Base-by-base conservation (phyloP, 805 yeast species). In the Kodamaea nitidulidarum region DNA sequence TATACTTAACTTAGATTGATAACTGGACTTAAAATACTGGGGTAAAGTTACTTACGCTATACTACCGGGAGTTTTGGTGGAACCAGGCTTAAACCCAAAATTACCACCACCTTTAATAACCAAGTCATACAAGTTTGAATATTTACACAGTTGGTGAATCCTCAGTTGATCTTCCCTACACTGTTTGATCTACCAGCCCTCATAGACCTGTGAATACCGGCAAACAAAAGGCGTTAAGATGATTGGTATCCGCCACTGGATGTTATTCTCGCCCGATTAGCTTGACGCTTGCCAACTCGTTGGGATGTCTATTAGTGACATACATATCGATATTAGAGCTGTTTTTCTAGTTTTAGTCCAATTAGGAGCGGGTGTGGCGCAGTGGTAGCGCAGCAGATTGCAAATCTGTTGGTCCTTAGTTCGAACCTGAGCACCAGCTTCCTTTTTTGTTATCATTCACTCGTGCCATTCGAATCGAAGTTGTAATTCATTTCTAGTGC, bases 311-410 rank as follows among this genome's bases (percentile, higher is more conserved):
- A n/a, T n/a, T n/a, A n/a, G n/a, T n/a, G n/a, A n/a, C n/a, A n/a
- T n/a, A n/a, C n/a, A n/a, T n/a, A n/a, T n/a, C n/a, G n/a, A n/a
- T n/a, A n/a, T n/a, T n/a, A n/a, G n/a, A 20, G 22, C 5, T 8
- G 8, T 20, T 20, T 8, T 20, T 20, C 5, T 20, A 20, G 22
- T 20, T 20, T 20, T n/a, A n/a, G 8, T 8, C 8, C 22, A 20
- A 20, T 20, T 5, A 20, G 22, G 5, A 20, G 83, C 80, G 74
- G 71, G 81, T 75, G 73, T 85, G 88, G 95, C 93, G 88, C 90
- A 85, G 93, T 81, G 93, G 95, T 84, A 85, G 91, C 90, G 95
- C 93, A 84, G 88, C 87, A 82, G 95, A 86, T 86, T 86, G 95
- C 95, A 86, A 85, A 84, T 86, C 95, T 84, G 85, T 81, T 84